phyloP scores from a whole-genome alignment of 1,139 yeast species.

The Protomyces lactucae-debilis region DNA sequence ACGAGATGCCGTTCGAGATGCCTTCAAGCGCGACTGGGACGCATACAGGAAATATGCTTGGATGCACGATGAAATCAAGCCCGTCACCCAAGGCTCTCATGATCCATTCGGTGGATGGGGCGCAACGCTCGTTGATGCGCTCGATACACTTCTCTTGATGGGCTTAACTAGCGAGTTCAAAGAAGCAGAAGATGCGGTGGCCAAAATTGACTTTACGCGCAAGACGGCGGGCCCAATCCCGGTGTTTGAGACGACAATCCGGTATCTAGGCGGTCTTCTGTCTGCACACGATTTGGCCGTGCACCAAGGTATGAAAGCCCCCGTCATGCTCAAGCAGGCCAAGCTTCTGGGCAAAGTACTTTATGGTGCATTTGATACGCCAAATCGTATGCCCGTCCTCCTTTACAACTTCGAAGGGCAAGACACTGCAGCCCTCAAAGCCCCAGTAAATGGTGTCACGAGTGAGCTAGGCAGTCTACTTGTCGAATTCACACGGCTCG shows the following conservation, averaged over 20 bases:
- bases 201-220: constrained; percentile 55
- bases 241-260: constrained; percentile 85
- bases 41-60: constrained; percentile 74
- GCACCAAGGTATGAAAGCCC: constrained; percentile 44
- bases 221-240: constrained; percentile 50
- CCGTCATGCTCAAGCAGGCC: constrained; percentile 71
- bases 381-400: constrained; percentile 37
- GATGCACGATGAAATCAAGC: constrained; percentile 70
- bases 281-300: constrained; percentile 69
- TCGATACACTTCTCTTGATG: constrained; percentile 83
- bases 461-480: constrained; percentile 88
- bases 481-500: constrained; percentile 77
- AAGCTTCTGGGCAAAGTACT: constrained; percentile 58
- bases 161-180: constrained; percentile 61
- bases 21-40: constrained; percentile 61
- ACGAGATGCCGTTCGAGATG: constrained; percentile 48
- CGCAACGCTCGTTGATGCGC: constrained; percentile 87
- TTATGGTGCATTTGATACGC: constrained; percentile 36
- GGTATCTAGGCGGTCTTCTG: constrained; percentile 87
- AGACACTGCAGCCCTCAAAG: constrained; percentile 49
- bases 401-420: constrained; percentile 51
- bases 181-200: constrained; percentile 71
- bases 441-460: constrained; percentile 69
- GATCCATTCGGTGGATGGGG: constrained; percentile 82
- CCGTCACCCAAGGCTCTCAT: constrained; percentile 55